A percentile compares a stretch with the other conserved stretches of the same genome.
Conservation (phyloP, 192 early-diverging fungal species). For the Kickxella alabastrina region DNA sequence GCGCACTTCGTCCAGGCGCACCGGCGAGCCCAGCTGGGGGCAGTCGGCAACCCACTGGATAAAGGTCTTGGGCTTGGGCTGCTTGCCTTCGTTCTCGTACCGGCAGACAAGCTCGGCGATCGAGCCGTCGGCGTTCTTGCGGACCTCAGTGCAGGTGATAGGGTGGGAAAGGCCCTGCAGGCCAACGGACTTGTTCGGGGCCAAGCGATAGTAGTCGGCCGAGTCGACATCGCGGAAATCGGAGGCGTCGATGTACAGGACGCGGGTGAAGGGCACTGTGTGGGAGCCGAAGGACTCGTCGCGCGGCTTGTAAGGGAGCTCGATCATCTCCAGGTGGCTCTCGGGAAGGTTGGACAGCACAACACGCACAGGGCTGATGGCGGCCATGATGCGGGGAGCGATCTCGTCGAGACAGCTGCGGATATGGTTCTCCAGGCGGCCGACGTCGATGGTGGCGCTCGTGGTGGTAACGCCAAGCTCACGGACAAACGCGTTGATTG, state of each 20-base stretch:
- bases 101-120: constrained; percentile 76
- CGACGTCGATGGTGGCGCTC: constrained; percentile 76
- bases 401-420: constrained; percentile 90
- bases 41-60: constrained; percentile 98
- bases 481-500: constrained; percentile 96
- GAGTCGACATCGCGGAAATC: constrained; percentile 95
- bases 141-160: constrained; percentile 79
- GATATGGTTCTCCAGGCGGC: constrained; percentile 90
- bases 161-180: constrained; percentile 81
- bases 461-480: constrained; percentile 84
- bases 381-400: constrained; percentile 90
- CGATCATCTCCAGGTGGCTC: constrained; percentile 72
- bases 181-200: constrained; percentile 91
- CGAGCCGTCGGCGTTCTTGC: constrained; percentile 75
- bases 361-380: constrained; percentile 84
- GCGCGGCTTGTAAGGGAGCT: constrained; percentile 85
- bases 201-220: constrained; percentile 93
- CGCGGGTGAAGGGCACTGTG: constrained; percentile 83
- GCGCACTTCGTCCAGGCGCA: constrained; percentile 76
- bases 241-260: constrained; percentile 90
- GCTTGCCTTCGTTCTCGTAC: constrained; percentile 70
- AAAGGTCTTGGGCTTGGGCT: constrained; percentile 88
- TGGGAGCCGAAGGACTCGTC: constrained; percentile 84
- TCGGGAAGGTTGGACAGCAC: constrained; percentile 87
- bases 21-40: constrained; percentile 75